phyloP scores from a whole-genome alignment of 1,284 basidiomycete species.

The Gymnopus androsaceus region DNA sequence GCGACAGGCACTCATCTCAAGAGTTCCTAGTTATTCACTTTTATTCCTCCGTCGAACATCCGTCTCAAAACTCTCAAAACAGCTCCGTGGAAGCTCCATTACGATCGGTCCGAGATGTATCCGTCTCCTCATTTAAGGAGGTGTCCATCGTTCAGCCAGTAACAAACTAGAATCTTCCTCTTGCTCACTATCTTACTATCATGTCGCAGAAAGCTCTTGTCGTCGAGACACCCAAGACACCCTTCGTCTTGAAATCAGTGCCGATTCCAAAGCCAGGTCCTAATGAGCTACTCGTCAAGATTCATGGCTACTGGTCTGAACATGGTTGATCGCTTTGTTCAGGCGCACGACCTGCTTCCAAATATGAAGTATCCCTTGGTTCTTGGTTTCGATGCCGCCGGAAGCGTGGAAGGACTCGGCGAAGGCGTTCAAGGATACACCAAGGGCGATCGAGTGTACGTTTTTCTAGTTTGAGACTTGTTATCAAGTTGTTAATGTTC shows the following conservation, averaged over 20 bases:
- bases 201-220: slow-evolving; percentile 16
- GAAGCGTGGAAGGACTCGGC: slow-evolving; percentile 56
- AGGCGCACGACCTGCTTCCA: slow-evolving; percentile 25
- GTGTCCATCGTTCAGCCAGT: not conserved
- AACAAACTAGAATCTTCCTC: not conserved
- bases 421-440: slow-evolving; percentile 48
- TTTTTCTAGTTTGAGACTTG: not conserved
- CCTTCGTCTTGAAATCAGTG: slow-evolving; percentile 9
- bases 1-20: no score
- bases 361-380: slow-evolving; percentile 37
- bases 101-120: not conserved
- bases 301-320: slow-evolving; percentile 46
- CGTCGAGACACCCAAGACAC: slow-evolving; percentile 2
- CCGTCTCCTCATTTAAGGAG: not conserved
- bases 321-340: slow-evolving; percentile 49
- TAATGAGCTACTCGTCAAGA: slow-evolving; percentile 46
- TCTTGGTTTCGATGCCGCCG: slow-evolving; percentile 62
- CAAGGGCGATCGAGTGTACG: slow-evolving; percentile 61
- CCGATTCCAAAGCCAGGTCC: slow-evolving; percentile 39
- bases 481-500: not conserved
- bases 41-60: no score
- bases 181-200: not conserved
- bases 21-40: no score
- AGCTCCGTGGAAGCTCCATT: not conserved
- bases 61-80: no score